Conservation (phyloP, 495 filamentous ascomycete species). For the Tuber umbilicatum region DNA sequence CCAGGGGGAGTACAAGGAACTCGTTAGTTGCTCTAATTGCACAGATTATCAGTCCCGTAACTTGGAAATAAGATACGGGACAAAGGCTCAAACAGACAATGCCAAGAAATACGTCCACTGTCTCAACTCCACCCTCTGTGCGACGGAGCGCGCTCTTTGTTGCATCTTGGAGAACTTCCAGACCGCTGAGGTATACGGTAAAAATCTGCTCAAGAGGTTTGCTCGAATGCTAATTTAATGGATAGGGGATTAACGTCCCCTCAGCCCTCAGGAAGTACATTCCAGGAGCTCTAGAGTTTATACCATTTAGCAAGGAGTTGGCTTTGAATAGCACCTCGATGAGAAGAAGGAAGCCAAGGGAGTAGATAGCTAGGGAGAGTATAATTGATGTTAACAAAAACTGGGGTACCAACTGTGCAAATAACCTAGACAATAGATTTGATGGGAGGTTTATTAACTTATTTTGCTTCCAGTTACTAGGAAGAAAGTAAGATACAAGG, state of each 20-base stretch:
- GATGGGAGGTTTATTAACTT: neutral
- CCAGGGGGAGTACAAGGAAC: constrained; percentile 93
- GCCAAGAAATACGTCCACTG: constrained; percentile 94
- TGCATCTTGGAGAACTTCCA: constrained; percentile 96
- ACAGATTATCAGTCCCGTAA: constrained; percentile 89
- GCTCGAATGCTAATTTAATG: constrained; percentile 13
- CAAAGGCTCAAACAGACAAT: constrained; percentile 67
- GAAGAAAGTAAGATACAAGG: too few species aligned
- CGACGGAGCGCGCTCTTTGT: constrained; percentile 88
- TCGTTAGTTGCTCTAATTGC: constrained; percentile 93
- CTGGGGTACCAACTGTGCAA: neutral
- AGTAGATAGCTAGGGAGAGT: neutral
- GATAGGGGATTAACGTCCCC: constrained; percentile 73
- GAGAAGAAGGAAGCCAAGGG: constrained; percentile 47
- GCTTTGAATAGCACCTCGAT: constrained; percentile 64
- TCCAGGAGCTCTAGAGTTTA: constrained; percentile 77
- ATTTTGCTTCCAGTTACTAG: neutral
- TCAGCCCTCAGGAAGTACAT: constrained; percentile 87
- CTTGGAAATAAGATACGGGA: constrained; percentile 76
- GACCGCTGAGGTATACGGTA: constrained; percentile 59
- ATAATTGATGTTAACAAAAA: neutral
- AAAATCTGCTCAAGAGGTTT: constrained; percentile 9
- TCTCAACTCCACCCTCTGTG: constrained; percentile 84
- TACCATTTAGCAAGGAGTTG: constrained; percentile 78
- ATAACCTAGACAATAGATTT: neutral